Base-by-base conservation (phyloP, 1,284 basidiomycete species). In the Vanrija sp. region DNA sequence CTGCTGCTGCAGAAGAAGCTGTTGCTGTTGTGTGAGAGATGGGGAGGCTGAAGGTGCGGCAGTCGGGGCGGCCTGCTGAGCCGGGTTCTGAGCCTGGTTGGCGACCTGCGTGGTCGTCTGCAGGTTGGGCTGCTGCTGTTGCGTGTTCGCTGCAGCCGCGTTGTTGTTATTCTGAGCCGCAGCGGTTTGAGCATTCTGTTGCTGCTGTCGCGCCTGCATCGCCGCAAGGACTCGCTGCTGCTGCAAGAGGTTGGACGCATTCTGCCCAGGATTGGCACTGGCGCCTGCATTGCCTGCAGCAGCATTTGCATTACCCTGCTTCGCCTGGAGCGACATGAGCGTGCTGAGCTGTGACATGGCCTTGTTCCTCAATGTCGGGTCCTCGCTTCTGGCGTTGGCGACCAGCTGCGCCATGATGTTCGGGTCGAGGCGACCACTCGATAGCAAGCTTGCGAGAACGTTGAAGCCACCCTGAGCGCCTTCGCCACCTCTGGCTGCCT, bases 381-480 rank as follows among this genome's bases (percentile, higher is more conserved):
- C 60, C 19, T 55, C 51, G 47, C 53, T 50, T 21, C 53, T 47
- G 10, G 53, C 45, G 42, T 52, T 57, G 10, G 52, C 53, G 7
- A 54, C 51, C 1, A 61, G 49, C 50, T 62, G 61, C 2, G 57
- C 46, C 54, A 62, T 52, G 39, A 59, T 46, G 38, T 51, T 57
- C 5, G 57, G 57, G 38, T 62, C 57, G 26, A 62, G 40, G 1
- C 57, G 54, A 1, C 60, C 60, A 19, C 46, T 55, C 28, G 47
- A 44, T 18, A 61, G 50, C 23, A 61, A 53, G 14, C 26, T 45
- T 7, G 53, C 48, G 1, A 61, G 43, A 1, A 55, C 51, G 19
- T 61, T 49, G 42, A 48, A 55, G 3, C 26, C 40, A 19, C 49
- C 58, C 34, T 34, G 34, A 2, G 34, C 34, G 1, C 34, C 34